Percentiles rank a stretch among this genome's conserved stretches.
Evolutionary conservation across 2,329 filamentous ascomycete genomes (phyloP).

Genomic region (Dactylella cylindrospora): DNA sequence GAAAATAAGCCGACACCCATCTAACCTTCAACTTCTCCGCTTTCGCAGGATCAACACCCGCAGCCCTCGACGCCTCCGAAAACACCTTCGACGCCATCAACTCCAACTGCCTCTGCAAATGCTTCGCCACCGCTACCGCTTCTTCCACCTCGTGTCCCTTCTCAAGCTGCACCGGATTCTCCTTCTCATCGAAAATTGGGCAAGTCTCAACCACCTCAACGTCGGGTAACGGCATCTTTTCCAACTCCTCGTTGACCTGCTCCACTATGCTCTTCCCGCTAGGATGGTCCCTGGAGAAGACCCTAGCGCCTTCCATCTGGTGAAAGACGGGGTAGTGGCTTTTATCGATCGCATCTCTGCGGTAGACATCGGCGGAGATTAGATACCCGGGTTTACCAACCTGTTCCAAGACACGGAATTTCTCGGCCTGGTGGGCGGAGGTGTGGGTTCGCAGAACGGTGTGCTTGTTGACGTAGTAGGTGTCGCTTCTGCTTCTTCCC

Average conservation of each 20-base stretch:
- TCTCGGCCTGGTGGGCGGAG: slow-evolving; percentile 84
- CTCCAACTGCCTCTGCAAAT: slow-evolving; percentile 87
- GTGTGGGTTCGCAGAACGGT: slow-evolving; percentile 91
- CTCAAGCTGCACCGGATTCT: slow-evolving; percentile 76
- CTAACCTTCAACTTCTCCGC: slow-evolving; percentile 78
- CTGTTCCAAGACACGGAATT: slow-evolving; percentile 70
- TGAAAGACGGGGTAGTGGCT: slow-evolving; percentile 97
- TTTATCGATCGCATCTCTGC: slow-evolving; percentile 89
- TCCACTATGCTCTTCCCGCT: slow-evolving; percentile 66
- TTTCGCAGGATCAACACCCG: slow-evolving; percentile 62
- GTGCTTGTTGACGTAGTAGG: slow-evolving; percentile 86
- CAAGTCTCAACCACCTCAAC: slow-evolving; percentile 81
- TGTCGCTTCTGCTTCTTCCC: slow-evolving; percentile 83
- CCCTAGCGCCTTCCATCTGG: slow-evolving; percentile 93
- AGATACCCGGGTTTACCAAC: slow-evolving; percentile 69
- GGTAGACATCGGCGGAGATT: slow-evolving; percentile 91
- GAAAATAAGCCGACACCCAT: slow-evolving; percentile 97
- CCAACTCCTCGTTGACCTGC: slow-evolving; percentile 59
- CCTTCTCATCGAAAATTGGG: slow-evolving; percentile 71
- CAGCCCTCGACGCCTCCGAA: slow-evolving; percentile 62
- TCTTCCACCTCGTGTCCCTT: slow-evolving; percentile 70
- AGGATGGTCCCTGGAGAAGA: slow-evolving; percentile 74
- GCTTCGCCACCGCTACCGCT: slow-evolving; percentile 76
- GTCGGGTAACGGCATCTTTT: slow-evolving; percentile 69
- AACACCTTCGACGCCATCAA: slow-evolving; percentile 89